A percentile compares a stretch with the other conserved stretches of the same genome.
phyloP scores from a whole-genome alignment of 441 rosid genomes.

The Omphalea diandra region DNA sequence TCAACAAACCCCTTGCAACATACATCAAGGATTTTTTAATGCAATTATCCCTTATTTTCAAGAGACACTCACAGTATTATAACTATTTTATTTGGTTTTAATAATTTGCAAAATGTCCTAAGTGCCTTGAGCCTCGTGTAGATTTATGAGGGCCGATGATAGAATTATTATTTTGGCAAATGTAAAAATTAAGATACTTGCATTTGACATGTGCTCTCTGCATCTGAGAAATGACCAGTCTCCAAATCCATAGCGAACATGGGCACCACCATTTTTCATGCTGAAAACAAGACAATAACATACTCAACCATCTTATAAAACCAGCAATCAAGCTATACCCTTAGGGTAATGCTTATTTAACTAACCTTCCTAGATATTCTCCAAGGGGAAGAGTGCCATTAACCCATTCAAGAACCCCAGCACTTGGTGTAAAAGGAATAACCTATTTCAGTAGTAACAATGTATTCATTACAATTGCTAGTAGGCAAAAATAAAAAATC shows the following conservation, averaged over 20 bases:
- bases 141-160: background rate
- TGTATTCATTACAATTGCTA: conserved; percentile 5
- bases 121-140: background rate
- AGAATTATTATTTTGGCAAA: background rate
- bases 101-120: background rate
- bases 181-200: conserved; percentile 37
- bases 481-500: background rate
- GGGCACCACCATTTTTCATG: conserved; percentile 85
- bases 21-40: background rate
- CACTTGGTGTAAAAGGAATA: conserved; percentile 98
- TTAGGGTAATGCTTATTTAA: conserved; percentile 15
- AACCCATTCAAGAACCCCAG: conserved; percentile 99
- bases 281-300: conserved; percentile 44
- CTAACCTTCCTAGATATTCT: conserved; percentile 97
- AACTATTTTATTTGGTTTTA: background rate
- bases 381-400: conserved; percentile 97
- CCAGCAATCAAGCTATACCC: conserved; percentile 11
- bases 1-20: too few species aligned
- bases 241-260: conserved; percentile 80
- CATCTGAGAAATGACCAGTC: conserved; percentile 86
- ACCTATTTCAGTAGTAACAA: conserved; percentile 54
- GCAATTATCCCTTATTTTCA: background rate
- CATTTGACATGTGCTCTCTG: conserved; percentile 79
- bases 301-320: conserved; percentile 17
- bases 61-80: background rate